These are phyloP conservation scores for Coix lacrymajobi DNA, from an alignment of 176 grass and related monocot species.

Conservation along the genomic window DNA sequence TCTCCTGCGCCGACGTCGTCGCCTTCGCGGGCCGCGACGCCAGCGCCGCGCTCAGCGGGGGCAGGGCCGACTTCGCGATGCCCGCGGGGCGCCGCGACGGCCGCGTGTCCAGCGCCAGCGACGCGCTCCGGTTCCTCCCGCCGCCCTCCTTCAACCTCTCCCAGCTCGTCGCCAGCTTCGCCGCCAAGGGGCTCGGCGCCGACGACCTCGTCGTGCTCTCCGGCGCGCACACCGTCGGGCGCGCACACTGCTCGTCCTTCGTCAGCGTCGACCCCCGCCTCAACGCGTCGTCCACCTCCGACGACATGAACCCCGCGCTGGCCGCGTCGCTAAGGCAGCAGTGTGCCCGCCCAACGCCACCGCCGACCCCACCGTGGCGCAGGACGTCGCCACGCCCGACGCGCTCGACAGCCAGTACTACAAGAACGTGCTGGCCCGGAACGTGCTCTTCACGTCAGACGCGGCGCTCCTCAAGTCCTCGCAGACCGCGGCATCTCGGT, in stretches of 20 bases:
- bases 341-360: constrained; percentile 16
- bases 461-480: not conserved
- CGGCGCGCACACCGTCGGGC: constrained; percentile 56
- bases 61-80: not conserved
- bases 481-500: not conserved
- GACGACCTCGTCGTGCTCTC: constrained; percentile 46
- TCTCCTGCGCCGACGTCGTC: constrained; percentile 41
- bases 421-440: constrained; percentile 9
- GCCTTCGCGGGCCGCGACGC: constrained; percentile 30
- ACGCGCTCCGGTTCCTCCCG: not conserved
- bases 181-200: constrained; percentile 19
- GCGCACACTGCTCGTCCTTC: constrained; percentile 53
- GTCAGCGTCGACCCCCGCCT: no score
- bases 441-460: constrained; percentile 44
- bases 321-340: not conserved
- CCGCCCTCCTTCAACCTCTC: not conserved
- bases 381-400: constrained; percentile 24
- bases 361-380: constrained; percentile 26
- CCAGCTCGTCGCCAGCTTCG: constrained; percentile 5
- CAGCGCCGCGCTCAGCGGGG: not conserved
- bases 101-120: not conserved
- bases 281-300: no score
- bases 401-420: constrained; percentile 41
- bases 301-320: not conserved
- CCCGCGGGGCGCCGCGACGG: constrained; percentile 30